A percentile compares a stretch with the other conserved stretches of the same genome.
Conservation (phyloP, 2,329 filamentous ascomycete genomes). For the Claviceps fusiformis region DNA sequence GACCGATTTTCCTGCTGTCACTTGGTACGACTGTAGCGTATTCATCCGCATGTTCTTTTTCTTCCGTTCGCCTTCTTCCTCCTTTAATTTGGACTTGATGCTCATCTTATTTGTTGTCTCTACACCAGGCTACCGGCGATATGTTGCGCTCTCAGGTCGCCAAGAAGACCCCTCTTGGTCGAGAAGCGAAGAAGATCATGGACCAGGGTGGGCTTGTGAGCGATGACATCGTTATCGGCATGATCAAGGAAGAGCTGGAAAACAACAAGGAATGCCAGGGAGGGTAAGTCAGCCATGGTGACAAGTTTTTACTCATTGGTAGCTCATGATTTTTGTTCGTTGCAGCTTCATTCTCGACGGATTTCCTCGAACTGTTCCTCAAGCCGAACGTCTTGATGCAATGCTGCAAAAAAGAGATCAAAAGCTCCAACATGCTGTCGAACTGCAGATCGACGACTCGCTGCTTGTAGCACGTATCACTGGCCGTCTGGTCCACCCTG, state of each 20-base stretch:
- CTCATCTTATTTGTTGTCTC: neutral
- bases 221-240: conserved; percentile 98
- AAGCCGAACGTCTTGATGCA: conserved; percentile 84
- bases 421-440: conserved; percentile 84
- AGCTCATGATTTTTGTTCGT: conserved; percentile 3
- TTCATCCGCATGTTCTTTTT: too few species aligned
- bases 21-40: conserved; percentile 47
- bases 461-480: conserved; percentile 94
- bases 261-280: conserved; percentile 92
- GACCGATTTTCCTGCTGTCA: conserved; percentile 97
- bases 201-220: conserved; percentile 94
- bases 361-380: conserved; percentile 91
- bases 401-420: conserved; percentile 74
- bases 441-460: conserved; percentile 91
- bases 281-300: conserved; percentile 48
- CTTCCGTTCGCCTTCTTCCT: neutral
- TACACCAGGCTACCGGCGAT: conserved; percentile 75
- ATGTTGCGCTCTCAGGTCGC: conserved; percentile 98
- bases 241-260: conserved; percentile 97
- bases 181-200: conserved; percentile 99
- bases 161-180: conserved; percentile 87
- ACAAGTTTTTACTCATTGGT: neutral
- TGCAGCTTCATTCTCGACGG: conserved; percentile 93
- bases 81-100: neutral
- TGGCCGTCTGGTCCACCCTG: conserved; percentile 87